Evolutionary conservation across 1,284 basidiomycete genomes (phyloP).

Genomic region (Grifola frondosa): DNA sequence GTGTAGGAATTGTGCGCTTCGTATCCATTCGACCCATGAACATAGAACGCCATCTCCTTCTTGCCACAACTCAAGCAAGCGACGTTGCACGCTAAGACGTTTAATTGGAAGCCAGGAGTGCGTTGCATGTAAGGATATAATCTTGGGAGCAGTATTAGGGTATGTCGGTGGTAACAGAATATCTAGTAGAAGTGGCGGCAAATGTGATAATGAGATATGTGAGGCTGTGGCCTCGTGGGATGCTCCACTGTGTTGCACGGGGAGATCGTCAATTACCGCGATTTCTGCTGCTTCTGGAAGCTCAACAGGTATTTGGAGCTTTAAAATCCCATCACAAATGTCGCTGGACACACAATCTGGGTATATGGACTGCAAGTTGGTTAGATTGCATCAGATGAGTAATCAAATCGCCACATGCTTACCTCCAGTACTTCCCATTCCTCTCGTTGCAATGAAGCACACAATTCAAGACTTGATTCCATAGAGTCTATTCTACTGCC

Average conservation of each 20-base stretch:
- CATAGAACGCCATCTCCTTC: slow-evolving; percentile 62
- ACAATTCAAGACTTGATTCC: slow-evolving; percentile 17
- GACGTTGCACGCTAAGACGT: slow-evolving; percentile 36
- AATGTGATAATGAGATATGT: slow-evolving; percentile 37
- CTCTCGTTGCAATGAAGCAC: slow-evolving; percentile 33
- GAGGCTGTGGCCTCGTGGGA: slow-evolving; percentile 13
- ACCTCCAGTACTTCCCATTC: slow-evolving; percentile 61
- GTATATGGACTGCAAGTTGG: slow-evolving; percentile 62
- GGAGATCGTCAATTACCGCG: slow-evolving; percentile 28
- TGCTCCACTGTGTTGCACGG: slow-evolving; percentile 8
- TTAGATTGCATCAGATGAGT: not conserved
- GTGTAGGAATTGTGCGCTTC: slow-evolving; percentile 59
- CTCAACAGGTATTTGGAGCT: slow-evolving; percentile 65
- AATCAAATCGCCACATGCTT: slow-evolving; percentile 13
- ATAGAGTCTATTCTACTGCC: no score
- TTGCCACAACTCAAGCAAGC: slow-evolving; percentile 56
- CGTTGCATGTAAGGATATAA: slow-evolving; percentile 54
- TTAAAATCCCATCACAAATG: slow-evolving; percentile 39
- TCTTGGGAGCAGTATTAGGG: slow-evolving; percentile 53
- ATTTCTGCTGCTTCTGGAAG: slow-evolving; percentile 44
- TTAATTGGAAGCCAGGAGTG: slow-evolving; percentile 57
- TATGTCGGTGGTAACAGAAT: slow-evolving; percentile 57
- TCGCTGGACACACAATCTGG: slow-evolving; percentile 61
- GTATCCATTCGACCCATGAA: slow-evolving; percentile 68
- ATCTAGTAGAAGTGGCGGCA: slow-evolving; percentile 64